Percentiles rank a stretch among this genome's conserved stretches.
phyloP scores from a whole-genome alignment of 306 rosid genomes.

The Alnus glutinosa region DNA sequence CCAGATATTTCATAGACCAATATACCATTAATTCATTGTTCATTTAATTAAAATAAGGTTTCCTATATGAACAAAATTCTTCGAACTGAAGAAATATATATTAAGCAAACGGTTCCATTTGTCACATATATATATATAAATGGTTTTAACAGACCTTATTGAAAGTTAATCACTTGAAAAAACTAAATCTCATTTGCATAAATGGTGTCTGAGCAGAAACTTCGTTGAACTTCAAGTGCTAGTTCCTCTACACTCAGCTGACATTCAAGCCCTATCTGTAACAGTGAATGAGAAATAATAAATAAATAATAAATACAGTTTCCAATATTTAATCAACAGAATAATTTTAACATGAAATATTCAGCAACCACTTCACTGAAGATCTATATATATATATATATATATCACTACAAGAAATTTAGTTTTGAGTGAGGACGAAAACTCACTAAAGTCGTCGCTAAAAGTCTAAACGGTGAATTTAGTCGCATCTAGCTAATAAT shows the following conservation, averaged over 20 bases:
- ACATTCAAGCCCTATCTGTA: conserved; percentile 90
- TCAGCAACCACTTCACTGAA: no score
- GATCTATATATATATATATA: no score
- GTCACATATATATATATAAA: conserved; percentile 21
- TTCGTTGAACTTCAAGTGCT: conserved; percentile 79
- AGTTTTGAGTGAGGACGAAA: no score
- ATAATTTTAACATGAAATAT: no score
- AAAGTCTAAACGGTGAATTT: no score
- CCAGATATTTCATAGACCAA: no score
- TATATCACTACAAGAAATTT: no score
- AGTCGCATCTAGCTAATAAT: no score
- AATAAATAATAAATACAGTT: no score
- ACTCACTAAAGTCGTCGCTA: no score
- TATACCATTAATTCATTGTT: background rate
- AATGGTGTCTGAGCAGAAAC: conserved; percentile 55
- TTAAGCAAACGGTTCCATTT: background rate
- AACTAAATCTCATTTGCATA: conserved; percentile 20
- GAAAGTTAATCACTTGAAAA: conserved; percentile 20
- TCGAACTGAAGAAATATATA: conserved; percentile 9
- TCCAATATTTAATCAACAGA: no score
- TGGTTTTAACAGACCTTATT: conserved; percentile 8
- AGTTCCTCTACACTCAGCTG: conserved; percentile 86
- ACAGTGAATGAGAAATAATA: background rate
- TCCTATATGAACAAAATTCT: background rate
- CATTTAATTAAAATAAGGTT: background rate